These are phyloP conservation scores for Phytophthora pini DNA, from an alignment of 352 stramenopile genomes.

Conservation along the genomic window DNA sequence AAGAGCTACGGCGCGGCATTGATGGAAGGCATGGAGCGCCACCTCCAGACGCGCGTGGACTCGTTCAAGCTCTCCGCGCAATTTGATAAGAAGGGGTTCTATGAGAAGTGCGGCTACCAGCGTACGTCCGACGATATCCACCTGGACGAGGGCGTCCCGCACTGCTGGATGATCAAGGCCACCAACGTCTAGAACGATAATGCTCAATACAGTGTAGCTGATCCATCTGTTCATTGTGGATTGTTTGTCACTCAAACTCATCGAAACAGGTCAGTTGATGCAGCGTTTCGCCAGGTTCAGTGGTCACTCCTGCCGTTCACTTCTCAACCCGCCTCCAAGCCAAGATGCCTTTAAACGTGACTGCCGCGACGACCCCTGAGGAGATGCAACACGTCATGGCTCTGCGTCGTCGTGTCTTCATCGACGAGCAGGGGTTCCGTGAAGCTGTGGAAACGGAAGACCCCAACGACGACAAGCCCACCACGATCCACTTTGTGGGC, in stretches of 20 bases:
- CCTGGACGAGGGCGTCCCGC: constrained; percentile 37
- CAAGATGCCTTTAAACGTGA: constrained; percentile 53
- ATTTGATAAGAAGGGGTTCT: constrained; percentile 38
- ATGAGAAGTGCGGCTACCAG: constrained; percentile 41
- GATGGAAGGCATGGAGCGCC: constrained; percentile 48
- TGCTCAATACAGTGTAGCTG: constrained; percentile 8
- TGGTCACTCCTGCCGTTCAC: constrained; percentile 11
- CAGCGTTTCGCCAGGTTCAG: constrained; percentile 1
- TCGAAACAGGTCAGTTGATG: constrained; percentile 30
- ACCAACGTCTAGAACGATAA: constrained; percentile 13
- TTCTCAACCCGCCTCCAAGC: constrained; percentile 16
- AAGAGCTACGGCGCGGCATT: constrained; percentile 56
- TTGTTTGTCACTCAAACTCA: constrained; percentile 19
- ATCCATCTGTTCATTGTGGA: constrained; percentile 8
- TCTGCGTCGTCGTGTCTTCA: constrained; percentile 62
- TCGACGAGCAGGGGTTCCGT: constrained; percentile 62
- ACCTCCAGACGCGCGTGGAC: constrained; percentile 39
- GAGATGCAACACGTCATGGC: constrained; percentile 52
- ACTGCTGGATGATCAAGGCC: constrained; percentile 46
- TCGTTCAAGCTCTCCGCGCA: constrained; percentile 55
- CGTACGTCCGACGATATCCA: constrained; percentile 35
- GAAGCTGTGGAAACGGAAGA: constrained; percentile 51
- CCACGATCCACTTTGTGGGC: constrained; percentile 67
- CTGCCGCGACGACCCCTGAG: constrained; percentile 45
- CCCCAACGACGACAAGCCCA: constrained; percentile 48